Evolutionary conservation across 2,329 filamentous ascomycete species (phyloP).

Genomic region (Fusarium begoniae): DNA sequence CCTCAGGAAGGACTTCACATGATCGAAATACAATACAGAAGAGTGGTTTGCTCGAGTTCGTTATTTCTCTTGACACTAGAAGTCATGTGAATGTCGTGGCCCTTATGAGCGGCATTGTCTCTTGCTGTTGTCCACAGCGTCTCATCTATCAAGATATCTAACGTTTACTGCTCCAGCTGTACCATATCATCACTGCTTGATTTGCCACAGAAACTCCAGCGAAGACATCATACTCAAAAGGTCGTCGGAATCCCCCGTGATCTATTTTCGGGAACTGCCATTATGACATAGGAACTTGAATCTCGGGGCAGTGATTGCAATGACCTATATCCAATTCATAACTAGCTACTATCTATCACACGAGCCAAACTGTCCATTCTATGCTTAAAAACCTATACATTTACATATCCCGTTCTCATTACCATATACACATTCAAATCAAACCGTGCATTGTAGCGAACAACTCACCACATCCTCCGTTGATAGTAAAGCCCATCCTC

Average conservation of each 20-base stretch:
- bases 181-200: not conserved
- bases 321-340: not conserved
- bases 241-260: rapidly evolving
- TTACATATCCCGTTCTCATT: slow-evolving; percentile 10
- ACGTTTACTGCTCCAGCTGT: not conserved
- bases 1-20: not conserved
- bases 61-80: not conserved
- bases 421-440: slow-evolving; percentile 9
- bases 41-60: not conserved
- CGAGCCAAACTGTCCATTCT: not conserved
- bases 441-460: not conserved
- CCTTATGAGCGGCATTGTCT: not conserved
- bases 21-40: not conserved
- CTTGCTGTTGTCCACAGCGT: not conserved
- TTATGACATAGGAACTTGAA: not conserved
- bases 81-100: not conserved
- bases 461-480: slow-evolving; percentile 60
- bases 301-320: not conserved
- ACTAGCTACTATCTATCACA: not conserved
- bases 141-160: not conserved
- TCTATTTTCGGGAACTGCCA: not conserved
- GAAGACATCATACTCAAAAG: not conserved
- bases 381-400: not conserved
- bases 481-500: slow-evolving; percentile 62
- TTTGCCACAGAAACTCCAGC: not conserved